Evolutionary conservation across 2,329 filamentous ascomycete species (phyloP).

Genomic region (Gremmenia infestans): DNA sequence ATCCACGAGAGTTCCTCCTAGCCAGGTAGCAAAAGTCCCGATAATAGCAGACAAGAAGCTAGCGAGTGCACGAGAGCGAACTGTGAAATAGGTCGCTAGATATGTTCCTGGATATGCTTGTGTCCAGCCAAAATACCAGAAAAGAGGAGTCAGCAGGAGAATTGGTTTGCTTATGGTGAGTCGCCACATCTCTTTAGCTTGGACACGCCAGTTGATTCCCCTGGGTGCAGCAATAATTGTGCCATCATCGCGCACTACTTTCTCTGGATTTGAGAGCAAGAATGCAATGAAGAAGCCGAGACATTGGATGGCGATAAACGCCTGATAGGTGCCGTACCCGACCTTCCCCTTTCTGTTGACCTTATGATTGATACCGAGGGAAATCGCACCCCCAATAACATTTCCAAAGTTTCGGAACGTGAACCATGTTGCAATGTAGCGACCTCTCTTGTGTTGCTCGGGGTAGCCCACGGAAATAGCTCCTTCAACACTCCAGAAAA

Average conservation of each 20-base stretch:
- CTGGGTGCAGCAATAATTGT: conserved; percentile 43
- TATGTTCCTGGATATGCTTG: conserved; percentile 56
- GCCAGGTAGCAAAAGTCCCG: conserved; percentile 33
- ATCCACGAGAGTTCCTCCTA: conserved; percentile 35
- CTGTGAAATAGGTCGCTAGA: conserved; percentile 59
- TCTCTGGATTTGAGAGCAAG: conserved; percentile 52
- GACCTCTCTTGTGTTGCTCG: conserved; percentile 60
- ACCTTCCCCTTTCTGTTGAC: conserved; percentile 55
- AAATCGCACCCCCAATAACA: conserved; percentile 66
- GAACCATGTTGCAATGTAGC: conserved; percentile 60
- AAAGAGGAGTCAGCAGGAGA: conserved; percentile 59
- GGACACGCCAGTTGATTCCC: conserved; percentile 51
- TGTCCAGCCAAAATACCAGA: conserved; percentile 61
- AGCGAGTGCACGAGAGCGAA: conserved; percentile 59
- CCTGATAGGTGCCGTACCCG: conserved; percentile 60
- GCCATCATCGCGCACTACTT: conserved; percentile 62
- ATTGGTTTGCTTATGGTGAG: conserved; percentile 53
- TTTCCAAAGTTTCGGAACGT: conserved; percentile 54
- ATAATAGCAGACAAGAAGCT: not conserved
- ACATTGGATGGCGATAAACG: conserved; percentile 67
- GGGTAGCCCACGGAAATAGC: conserved; percentile 69
- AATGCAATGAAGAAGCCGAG: conserved; percentile 57
- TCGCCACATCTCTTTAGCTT: conserved; percentile 53
- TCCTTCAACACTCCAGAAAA: conserved; percentile 71
- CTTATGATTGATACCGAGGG: conserved; percentile 58